Conservation (phyloP, 1,284 basidiomycete species). For the Mixia osmundae region DNA sequence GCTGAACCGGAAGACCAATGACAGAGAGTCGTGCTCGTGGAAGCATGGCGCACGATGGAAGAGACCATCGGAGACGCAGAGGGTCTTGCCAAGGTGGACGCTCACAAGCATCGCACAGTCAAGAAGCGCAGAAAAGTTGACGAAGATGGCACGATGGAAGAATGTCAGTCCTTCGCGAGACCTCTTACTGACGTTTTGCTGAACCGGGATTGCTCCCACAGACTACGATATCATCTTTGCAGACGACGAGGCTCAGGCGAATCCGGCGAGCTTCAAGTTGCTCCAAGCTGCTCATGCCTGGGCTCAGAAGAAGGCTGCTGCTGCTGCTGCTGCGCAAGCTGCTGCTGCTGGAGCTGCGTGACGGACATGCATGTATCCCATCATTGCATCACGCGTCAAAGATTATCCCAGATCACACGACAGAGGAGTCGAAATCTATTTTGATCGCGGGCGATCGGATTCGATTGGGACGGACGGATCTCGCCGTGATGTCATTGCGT, state of each 20-base stretch:
- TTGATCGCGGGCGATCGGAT: too few species aligned
- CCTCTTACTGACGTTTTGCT: conserved; percentile 5
- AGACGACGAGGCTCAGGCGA: conserved; percentile 76
- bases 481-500: too few species aligned
- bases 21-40: conserved; percentile 62
- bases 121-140: conserved; percentile 59
- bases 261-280: conserved; percentile 71
- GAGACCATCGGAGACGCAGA: conserved; percentile 43
- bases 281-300: conserved; percentile 77
- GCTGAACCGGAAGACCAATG: conserved; percentile 4
- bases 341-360: too few species aligned
- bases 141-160: conserved; percentile 65
- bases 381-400: too few species aligned
- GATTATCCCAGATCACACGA: too few species aligned
- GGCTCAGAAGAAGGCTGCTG: conserved; percentile 25
- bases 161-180: conserved; percentile 32
- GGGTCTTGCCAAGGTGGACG: conserved; percentile 51
- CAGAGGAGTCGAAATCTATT: too few species aligned
- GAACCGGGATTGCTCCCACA: conserved; percentile 19
- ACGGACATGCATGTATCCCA: too few species aligned
- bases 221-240: conserved; percentile 87
- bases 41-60: conserved; percentile 86
- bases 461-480: too few species aligned
- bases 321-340: conserved; percentile 3
- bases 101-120: conserved; percentile 71